These are phyloP conservation scores for Volutella citrinella DNA, from an alignment of 2,329 filamentous ascomycete species.

Conservation along the genomic window DNA sequence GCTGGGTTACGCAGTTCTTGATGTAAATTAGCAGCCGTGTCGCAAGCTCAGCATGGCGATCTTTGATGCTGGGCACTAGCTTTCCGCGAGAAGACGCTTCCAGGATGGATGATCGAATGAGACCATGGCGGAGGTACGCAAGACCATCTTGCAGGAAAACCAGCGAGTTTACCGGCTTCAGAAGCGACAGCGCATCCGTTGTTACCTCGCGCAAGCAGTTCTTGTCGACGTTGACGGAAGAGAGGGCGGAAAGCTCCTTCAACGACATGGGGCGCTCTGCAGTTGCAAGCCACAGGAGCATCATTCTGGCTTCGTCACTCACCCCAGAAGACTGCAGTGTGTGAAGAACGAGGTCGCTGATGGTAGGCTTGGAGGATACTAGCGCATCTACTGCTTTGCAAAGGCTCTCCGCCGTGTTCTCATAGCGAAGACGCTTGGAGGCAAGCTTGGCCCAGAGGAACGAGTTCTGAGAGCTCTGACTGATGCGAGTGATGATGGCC, in stretches of 20 bases:
- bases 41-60: not conserved
- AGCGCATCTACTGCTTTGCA: slow-evolving; percentile 28
- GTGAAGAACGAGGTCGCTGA: slow-evolving; percentile 30
- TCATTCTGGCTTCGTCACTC: slow-evolving; percentile 27
- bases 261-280: slow-evolving; percentile 32
- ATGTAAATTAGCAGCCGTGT: not conserved
- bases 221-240: slow-evolving; percentile 15
- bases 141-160: slow-evolving; percentile 32
- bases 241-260: slow-evolving; percentile 29
- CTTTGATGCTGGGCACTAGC: not conserved
- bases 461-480: slow-evolving; percentile 31
- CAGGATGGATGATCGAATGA: slow-evolving; percentile 28
- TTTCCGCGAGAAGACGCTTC: slow-evolving; percentile 21
- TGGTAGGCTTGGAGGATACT: slow-evolving; percentile 20
- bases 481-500: slow-evolving; percentile 27
- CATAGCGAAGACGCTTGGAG: slow-evolving; percentile 27
- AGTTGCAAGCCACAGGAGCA: slow-evolving; percentile 36
- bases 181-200: slow-evolving; percentile 23
- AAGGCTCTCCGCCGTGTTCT: slow-evolving; percentile 22
- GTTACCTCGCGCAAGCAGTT: not conserved
- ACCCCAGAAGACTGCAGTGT: slow-evolving; percentile 23
- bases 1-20: not conserved
- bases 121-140: slow-evolving; percentile 33
- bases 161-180: slow-evolving; percentile 30
- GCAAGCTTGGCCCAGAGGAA: slow-evolving; percentile 38